Evolutionary conservation across 345 rosid species (phyloP), one percentile per base, ranked within the genome.

Genomic region (Rhizophora apiculata): DNA sequence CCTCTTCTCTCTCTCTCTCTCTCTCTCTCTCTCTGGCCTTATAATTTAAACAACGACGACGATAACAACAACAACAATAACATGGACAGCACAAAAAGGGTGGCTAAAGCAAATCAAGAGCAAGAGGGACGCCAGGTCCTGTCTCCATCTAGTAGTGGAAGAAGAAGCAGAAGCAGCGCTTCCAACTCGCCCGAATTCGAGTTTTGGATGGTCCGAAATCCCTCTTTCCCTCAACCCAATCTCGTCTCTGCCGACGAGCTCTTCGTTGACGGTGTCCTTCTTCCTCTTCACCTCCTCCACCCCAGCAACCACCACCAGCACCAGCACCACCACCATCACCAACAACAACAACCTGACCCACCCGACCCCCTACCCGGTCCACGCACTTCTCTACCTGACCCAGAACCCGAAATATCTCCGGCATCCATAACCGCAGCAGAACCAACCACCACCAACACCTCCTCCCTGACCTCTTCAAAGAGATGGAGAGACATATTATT

Each of bases 211-310:
- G 67, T 85, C 34, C 76, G 83, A 4, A 84, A 85, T 74, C 82
- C 91, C 11, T 76, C 86, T 30, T 73, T 64, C 4, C 78, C 90
- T 16, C 83, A 75, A 0, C 77, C 88, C 22, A 79, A 84, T 64
- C 85, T 88, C 46, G 74, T 79, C 53, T 79, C 93, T 60, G 96
- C 96, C n/a, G 93, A 90, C 67, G 82, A 88, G 63, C 92, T 90
- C 79, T 90, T 90, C 24, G 77, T 82, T 74, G 87, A 82, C 64
- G 96, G 96, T 10, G 79, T 90, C 68, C 81, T 90, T 22, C 85
- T 79, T 30, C 96, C 92, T 7, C 92, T 89, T 55, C 81, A 77
- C 48, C 83, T 68, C 32, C 86, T 82, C 30, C 69, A 68, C 67
- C 73, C 49, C 43, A 59, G 20, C 13, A 60, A 52, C 53, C 16